phyloP scores from a whole-genome alignment of 768 basidiomycete species.

The Mycena floridula region DNA sequence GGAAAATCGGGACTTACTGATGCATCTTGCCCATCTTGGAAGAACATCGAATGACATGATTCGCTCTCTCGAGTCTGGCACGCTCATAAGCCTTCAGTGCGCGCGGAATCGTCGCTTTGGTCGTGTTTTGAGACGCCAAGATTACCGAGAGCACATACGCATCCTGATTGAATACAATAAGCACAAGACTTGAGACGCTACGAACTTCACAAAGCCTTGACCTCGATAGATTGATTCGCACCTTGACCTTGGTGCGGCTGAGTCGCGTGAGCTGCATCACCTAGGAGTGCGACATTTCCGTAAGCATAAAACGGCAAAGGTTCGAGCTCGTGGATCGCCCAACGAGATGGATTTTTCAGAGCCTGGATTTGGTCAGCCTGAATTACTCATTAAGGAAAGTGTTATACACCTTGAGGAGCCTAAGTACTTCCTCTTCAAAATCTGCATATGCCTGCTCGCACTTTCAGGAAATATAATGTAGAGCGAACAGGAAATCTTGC shows the following conservation, averaged over 20 bases:
- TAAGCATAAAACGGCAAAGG: conserved; percentile 6
- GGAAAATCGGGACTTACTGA: not conserved
- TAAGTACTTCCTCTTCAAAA: conserved; percentile 27
- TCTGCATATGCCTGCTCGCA: conserved; percentile 23
- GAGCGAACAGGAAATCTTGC: conserved; percentile 24
- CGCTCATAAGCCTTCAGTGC: not conserved
- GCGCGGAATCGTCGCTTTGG: not conserved
- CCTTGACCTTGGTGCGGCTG: not conserved
- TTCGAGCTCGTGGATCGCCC: conserved; percentile 5
- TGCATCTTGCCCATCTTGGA: not conserved
- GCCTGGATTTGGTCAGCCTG: no score
- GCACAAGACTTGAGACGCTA: not conserved
- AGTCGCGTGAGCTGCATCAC: conserved; percentile 5
- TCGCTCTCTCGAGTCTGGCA: not conserved
- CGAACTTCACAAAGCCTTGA: no score
- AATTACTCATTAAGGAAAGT: not conserved
- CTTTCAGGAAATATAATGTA: conserved; percentile 22
- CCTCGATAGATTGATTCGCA: not conserved
- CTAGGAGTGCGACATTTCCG: conserved; percentile 4
- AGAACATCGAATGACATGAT: not conserved
- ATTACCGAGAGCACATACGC: not conserved
- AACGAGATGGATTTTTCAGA: conserved; percentile 2
- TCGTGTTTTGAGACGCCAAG: not conserved
- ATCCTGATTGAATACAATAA: not conserved
- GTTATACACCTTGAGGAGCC: conserved; percentile 20